Conservation (phyloP, 2,329 filamentous ascomycete species). For the Cordyceps tenuipes region DNA sequence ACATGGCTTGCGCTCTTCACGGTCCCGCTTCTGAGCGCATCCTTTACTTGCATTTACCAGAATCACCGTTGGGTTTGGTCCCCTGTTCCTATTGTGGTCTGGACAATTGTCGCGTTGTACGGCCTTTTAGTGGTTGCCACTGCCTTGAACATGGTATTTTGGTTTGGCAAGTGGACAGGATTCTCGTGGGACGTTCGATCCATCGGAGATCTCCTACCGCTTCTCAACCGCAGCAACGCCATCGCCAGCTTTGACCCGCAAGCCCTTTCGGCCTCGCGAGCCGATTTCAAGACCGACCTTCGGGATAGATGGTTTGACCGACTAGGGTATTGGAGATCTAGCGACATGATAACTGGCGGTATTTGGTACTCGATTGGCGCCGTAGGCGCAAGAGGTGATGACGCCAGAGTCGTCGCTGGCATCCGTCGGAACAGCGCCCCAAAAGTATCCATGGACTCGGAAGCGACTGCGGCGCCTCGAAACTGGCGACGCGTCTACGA, state of each 20-base stretch:
- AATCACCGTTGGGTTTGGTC: conserved; percentile 68
- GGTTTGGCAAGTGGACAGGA: conserved; percentile 59
- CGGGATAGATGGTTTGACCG: conserved; percentile 54
- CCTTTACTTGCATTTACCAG: conserved; percentile 58
- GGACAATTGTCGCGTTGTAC: conserved; percentile 70
- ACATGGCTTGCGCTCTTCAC: conserved; percentile 75
- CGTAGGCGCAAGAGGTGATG: conserved; percentile 28
- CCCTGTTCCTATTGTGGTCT: conserved; percentile 67
- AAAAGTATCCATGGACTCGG: conserved; percentile 24
- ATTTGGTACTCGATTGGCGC: conserved; percentile 73
- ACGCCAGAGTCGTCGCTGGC: conserved; percentile 17
- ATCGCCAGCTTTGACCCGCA: conserved; percentile 65
- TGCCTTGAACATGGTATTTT: conserved; percentile 48
- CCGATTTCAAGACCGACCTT: conserved; percentile 45
- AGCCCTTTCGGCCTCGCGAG: conserved; percentile 40
- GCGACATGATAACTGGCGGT: conserved; percentile 51
- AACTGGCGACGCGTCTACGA: conserved; percentile 29
- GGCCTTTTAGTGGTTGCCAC: conserved; percentile 53
- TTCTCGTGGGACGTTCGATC: conserved; percentile 79
- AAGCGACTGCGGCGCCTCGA: conserved; percentile 21
- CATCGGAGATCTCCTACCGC: conserved; percentile 69
- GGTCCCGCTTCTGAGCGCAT: conserved; percentile 69
- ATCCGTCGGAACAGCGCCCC: conserved; percentile 22
- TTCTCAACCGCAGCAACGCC: conserved; percentile 74
- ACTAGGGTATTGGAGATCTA: conserved; percentile 79